Evolutionary conservation across 1,139 yeast species (phyloP).

Genomic region (Zygotorulaspora mrakii): DNA sequence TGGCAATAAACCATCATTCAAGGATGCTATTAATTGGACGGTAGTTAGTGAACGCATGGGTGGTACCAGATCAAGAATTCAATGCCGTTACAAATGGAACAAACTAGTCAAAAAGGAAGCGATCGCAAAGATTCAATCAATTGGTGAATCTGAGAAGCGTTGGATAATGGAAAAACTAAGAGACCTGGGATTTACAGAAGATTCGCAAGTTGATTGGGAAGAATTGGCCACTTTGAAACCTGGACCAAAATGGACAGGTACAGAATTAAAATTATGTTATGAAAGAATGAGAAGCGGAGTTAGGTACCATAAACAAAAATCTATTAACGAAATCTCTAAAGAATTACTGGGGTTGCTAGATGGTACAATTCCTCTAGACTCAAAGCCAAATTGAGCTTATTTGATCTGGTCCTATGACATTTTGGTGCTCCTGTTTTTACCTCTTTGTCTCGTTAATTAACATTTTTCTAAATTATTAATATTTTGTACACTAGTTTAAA

Average conservation of each 20-base stretch:
- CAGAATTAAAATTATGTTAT: slow-evolving; percentile 45
- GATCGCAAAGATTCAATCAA: slow-evolving; percentile 45
- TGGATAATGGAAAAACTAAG: slow-evolving; percentile 57
- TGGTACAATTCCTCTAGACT: slow-evolving; percentile 17
- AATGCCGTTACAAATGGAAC: slow-evolving; percentile 93
- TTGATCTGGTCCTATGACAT: too few species aligned
- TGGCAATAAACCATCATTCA: slow-evolving; percentile 22
- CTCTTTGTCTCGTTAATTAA: background rate
- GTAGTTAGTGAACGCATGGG: slow-evolving; percentile 84
- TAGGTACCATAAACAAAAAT: slow-evolving; percentile 41
- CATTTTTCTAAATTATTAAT: background rate
- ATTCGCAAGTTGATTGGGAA: slow-evolving; percentile 64
- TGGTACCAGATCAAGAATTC: slow-evolving; percentile 83
- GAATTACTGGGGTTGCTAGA: slow-evolving; percentile 28
- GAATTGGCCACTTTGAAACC: slow-evolving; percentile 47
- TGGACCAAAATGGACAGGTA: slow-evolving; percentile 43
- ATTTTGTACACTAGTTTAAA: slow-evolving; percentile 1
- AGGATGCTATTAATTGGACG: slow-evolving; percentile 75
- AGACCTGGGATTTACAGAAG: slow-evolving; percentile 45
- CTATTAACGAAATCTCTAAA: slow-evolving; percentile 41
- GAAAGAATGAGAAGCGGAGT: slow-evolving; percentile 44
- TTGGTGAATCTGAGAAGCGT: slow-evolving; percentile 49
- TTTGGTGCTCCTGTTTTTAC: too few species aligned
- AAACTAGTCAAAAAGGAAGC: slow-evolving; percentile 66
- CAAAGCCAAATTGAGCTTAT: slow-evolving; percentile 10